These are phyloP conservation scores for Phaeosphaeria sp. DNA, from an alignment of 2,329 filamentous ascomycete species.

Conservation along the genomic window DNA sequence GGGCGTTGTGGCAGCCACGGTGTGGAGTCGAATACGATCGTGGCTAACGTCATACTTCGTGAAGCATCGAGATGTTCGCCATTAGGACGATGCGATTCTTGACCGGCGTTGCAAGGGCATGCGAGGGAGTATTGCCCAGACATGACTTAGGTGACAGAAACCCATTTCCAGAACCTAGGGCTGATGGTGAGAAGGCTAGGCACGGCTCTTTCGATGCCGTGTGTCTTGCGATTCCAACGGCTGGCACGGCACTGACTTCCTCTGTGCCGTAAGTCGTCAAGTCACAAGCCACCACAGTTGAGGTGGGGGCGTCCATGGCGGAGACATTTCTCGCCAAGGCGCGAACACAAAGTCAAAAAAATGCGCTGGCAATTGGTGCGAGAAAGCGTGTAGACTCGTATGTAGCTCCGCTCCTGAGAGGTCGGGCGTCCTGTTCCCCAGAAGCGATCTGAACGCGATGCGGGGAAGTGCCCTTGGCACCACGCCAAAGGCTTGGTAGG, in stretches of 20 bases:
- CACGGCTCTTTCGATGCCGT: background rate
- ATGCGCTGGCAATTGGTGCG: background rate
- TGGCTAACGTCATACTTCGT: background rate
- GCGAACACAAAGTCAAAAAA: background rate
- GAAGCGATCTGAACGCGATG: slow-evolving; percentile 2
- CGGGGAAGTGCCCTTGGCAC: slow-evolving; percentile 5
- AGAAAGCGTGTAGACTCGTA: background rate
- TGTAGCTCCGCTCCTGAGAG: background rate
- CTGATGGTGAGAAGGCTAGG: background rate
- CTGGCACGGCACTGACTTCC: background rate
- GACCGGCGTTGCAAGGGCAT: background rate
- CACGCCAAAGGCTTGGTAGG: background rate
- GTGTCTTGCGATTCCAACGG: background rate
- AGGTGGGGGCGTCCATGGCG: background rate
- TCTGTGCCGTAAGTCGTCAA: background rate
- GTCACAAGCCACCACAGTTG: background rate
- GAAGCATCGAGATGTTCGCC: background rate
- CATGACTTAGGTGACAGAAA: background rate
- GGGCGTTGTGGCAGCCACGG: background rate
- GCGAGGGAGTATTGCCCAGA: slow-evolving; percentile 5
- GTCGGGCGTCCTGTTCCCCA: background rate
- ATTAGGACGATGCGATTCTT: background rate
- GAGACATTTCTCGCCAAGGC: background rate
- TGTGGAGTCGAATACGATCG: background rate
- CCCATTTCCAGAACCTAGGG: background rate